Conservation (phyloP, 176 grass and related monocot genomes). For the Juncus inflexus region DNA sequence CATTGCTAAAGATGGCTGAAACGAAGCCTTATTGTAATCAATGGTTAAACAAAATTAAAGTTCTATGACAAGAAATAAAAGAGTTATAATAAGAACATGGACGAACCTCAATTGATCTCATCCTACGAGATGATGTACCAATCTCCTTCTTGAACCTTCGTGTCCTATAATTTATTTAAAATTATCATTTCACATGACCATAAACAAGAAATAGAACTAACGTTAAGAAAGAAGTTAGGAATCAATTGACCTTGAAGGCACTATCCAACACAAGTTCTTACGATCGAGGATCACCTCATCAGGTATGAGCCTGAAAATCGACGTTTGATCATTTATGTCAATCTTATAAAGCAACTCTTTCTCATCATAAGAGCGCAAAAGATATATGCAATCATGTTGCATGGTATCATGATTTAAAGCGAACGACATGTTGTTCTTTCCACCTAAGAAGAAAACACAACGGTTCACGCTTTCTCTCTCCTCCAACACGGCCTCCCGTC, state of each 20-base stretch:
- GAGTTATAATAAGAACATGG: too few species aligned
- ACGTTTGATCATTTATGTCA: conserved; percentile 8
- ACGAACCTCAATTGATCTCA: too few species aligned
- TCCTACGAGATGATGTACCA: too few species aligned
- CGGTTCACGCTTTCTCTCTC: conserved; percentile 2
- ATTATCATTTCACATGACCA: background rate
- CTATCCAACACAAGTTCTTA: conserved; percentile 6
- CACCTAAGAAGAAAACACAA: background rate
- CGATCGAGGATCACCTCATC: background rate
- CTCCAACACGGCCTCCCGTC: background rate
- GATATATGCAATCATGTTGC: conserved; percentile 8
- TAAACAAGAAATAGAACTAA: background rate
- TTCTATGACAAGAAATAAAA: too few species aligned
- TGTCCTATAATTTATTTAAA: conserved; percentile 1
- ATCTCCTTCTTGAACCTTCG: background rate
- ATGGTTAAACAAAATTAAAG: too few species aligned
- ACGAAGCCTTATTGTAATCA: too few species aligned
- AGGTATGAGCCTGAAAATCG: conserved; percentile 13
- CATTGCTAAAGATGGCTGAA: too few species aligned
- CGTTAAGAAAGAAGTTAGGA: background rate
- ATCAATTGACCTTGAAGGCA: background rate
- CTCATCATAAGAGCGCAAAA: background rate
- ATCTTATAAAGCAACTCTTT: background rate
- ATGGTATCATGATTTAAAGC: conserved; percentile 1
- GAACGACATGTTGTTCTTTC: conserved; percentile 6